Evolutionary conservation across 768 basidiomycete genomes (phyloP).

Genomic region (Panaeolus cyanescens): DNA sequence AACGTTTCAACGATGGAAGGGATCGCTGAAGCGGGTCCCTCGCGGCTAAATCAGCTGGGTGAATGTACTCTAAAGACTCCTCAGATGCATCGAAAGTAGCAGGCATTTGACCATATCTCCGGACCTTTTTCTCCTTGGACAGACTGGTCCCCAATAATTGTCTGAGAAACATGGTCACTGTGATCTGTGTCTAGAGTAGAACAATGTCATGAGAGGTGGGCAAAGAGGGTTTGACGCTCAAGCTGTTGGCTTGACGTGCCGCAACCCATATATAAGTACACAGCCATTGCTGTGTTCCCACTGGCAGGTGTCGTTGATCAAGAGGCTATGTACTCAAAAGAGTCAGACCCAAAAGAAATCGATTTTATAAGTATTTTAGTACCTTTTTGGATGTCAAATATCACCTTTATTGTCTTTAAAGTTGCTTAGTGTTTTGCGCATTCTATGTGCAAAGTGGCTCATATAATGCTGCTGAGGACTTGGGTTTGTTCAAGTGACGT

Average conservation of each 20-base stretch:
- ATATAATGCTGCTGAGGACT: too few species aligned
- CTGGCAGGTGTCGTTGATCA: too few species aligned
- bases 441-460: too few species aligned
- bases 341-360: background rate
- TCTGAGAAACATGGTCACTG: background rate
- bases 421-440: too few species aligned
- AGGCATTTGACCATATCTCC: background rate
- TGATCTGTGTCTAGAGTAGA: background rate
- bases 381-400: too few species aligned
- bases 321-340: background rate
- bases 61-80: background rate
- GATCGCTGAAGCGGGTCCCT: background rate
- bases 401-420: too few species aligned
- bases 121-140: background rate
- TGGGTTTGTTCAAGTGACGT: too few species aligned
- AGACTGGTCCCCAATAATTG: background rate
- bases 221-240: background rate
- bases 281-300: conserved; percentile 3
- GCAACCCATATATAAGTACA: background rate
- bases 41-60: background rate
- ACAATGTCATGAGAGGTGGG: background rate
- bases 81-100: background rate
- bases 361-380: background rate
- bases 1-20: background rate
- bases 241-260: background rate